phyloP scores from a whole-genome alignment of 495 filamentous ascomycete genomes.

The Penicillium antarcticum region DNA sequence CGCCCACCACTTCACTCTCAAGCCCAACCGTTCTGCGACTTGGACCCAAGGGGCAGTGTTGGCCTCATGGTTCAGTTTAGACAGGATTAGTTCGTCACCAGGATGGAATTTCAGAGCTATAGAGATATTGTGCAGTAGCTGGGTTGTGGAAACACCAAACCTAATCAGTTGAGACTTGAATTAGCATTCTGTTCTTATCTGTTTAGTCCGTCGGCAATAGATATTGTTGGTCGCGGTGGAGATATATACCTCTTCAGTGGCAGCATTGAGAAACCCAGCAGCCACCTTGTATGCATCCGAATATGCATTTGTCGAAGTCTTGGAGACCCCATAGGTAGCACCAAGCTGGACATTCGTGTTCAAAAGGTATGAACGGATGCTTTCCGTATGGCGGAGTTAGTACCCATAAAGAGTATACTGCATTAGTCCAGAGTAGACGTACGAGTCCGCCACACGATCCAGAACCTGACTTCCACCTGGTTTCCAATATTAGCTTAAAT shows the following conservation, averaged over 20 bases:
- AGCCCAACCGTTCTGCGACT: constrained; percentile 53
- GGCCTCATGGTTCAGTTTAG: constrained; percentile 67
- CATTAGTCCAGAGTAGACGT: constrained; percentile 15
- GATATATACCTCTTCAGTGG: constrained; percentile 53
- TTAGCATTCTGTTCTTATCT: background rate
- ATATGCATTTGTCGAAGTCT: constrained; percentile 54
- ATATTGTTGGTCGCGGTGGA: constrained; percentile 11
- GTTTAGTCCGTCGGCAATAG: background rate
- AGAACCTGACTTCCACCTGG: constrained; percentile 66
- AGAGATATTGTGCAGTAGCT: constrained; percentile 70
- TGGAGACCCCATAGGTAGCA: constrained; percentile 55
- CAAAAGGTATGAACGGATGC: constrained; percentile 61
- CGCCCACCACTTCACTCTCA: constrained; percentile 66
- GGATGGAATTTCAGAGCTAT: constrained; percentile 53
- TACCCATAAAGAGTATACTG: background rate
- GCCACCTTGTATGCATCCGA: constrained; percentile 54
- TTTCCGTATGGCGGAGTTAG: constrained; percentile 20
- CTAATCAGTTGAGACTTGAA: constrained; percentile 12
- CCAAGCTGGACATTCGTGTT: constrained; percentile 72
- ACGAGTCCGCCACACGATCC: constrained; percentile 62
- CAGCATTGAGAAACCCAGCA: constrained; percentile 66
- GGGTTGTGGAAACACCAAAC: constrained; percentile 66
- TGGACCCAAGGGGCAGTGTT: constrained; percentile 67
- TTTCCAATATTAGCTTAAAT: background rate
- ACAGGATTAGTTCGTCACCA: constrained; percentile 63